phyloP scores from a whole-genome alignment of 352 stramenopile species.

The Globisporangium nagaii region DNA sequence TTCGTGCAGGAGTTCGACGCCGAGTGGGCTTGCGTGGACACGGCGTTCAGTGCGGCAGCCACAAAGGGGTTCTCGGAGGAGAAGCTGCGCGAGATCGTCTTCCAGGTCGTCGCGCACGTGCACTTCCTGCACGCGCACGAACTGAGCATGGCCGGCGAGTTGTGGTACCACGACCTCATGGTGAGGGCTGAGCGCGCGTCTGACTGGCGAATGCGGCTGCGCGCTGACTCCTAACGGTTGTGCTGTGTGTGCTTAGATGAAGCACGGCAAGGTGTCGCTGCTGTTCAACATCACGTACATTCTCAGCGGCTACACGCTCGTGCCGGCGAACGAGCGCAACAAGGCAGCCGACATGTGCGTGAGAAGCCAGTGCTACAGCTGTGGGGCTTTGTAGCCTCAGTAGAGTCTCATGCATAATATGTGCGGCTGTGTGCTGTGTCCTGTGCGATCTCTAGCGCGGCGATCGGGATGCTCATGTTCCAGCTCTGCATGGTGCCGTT shows the following conservation, averaged over 20 bases:
- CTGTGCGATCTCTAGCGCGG: constrained; percentile 23
- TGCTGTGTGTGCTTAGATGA: constrained; percentile 22
- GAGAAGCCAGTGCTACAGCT: background rate
- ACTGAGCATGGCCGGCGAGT: constrained; percentile 44
- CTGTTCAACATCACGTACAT: constrained; percentile 37
- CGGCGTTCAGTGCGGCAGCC: background rate
- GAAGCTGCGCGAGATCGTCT: constrained; percentile 35
- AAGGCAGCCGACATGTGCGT: constrained; percentile 43
- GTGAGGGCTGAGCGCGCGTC: constrained; percentile 12
- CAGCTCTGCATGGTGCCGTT: constrained; percentile 47
- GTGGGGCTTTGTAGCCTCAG: background rate
- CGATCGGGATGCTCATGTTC: constrained; percentile 59
- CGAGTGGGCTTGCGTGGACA: constrained; percentile 23
- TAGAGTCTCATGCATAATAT: background rate
- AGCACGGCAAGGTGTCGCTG: constrained; percentile 28
- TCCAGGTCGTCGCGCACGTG: constrained; percentile 46
- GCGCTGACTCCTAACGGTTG: background rate
- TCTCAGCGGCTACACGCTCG: constrained; percentile 43
- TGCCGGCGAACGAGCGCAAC: constrained; percentile 32
- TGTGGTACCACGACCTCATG: constrained; percentile 43
- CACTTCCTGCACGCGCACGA: constrained; percentile 55
- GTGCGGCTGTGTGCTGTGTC: too few species aligned
- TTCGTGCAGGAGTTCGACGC: constrained; percentile 44
- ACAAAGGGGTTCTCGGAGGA: constrained; percentile 29
- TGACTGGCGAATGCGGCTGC: too few species aligned